Evolutionary conservation across 1,284 basidiomycete species (phyloP), one percentile per base, ranked within the genome.

Genomic region (Phaffia rhodozyma): DNA sequence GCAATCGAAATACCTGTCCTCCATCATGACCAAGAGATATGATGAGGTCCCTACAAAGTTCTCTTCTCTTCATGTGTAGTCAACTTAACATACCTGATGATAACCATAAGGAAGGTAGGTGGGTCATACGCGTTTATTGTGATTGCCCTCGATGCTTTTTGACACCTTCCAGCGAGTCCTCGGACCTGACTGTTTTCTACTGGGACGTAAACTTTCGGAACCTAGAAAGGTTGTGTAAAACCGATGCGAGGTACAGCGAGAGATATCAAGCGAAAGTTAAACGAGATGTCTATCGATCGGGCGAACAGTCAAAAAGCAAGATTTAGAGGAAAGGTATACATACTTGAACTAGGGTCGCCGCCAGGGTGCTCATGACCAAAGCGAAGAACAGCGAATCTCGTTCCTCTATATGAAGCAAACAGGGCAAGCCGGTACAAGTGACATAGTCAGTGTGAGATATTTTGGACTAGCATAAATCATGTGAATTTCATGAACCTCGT

Each of bases 321-420:
- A 11, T 11, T 20, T 18, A 16, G 52, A 21, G 20, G n/a, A 50
- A 30, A 29, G 3, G 18, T n/a, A n/a, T 16, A 43, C 62, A 71
- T 53, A 73, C 69, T 66, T 74, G 73, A 6, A 90, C 86, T 16
- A 91, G 78, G 0, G 89, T 91, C 13, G 83, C 84, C 16, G 87
- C 86, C 21, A 91, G 82, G 16, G 87, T 86, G 4, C 85, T 86
- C 83, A 91, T 86, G 67, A 91, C 86, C 25, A 91, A 78, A 4
- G 89, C 86, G 70, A 89, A 89, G 77, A 90, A 91, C 20, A 88
- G 80, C n/a, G 87, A 86, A 70, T 88, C 86, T 18, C 83, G 81
- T 71, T 90, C 87, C 75, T 91, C 89, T 65, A 34, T 34, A 34
- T 34, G 9, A 9, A 34, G 9, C 32, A 34, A 34, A 34, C 32